Evolutionary conservation across 345 rosid genomes (phyloP), one percentile per base, ranked within the genome.

Genomic region (Euphorbia lathyris): DNA sequence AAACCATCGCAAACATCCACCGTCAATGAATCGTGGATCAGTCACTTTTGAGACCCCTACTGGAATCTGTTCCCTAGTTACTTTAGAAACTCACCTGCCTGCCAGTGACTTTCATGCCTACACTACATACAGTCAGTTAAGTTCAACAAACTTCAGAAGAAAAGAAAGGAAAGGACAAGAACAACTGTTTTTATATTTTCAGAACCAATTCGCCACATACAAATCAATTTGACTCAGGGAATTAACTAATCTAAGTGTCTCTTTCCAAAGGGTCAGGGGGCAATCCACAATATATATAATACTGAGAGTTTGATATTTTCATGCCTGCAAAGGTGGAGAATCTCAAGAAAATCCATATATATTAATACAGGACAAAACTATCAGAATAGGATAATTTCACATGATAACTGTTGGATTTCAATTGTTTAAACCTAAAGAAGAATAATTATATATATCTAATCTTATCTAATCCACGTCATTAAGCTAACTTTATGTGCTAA

Each of bases 391-490:
- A 64, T 32, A 64, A 63, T 63, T 63, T 64, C 67, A 64, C 36
- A 64, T 64, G 68, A 47, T 65, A 48, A 29, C 26, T 13, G 57
- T 65, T 65, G 26, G 42, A 65, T 47, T 27, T 38, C 29, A 29
- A 26, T 27, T 26, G 7, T 38, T 64, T 43, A 47, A 26, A 17
- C 38, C 0, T 13, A 64, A 42, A 64, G 55, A 13, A 16, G 13
- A 47, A 7, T 53, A 25, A 19, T 58, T 27, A 9, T 69, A 19
- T 9, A 42, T 0, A 26, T 57, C 53, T 40, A 68, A 5, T 17
- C 62, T 56, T 26, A 57, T 68, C 72, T 16, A 17, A 12, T 69
- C 65, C 65, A 69, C 56, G 72, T 69, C 45, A 45, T 34, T 42
- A 10, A 43, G 48, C 47, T 58, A 58, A n/a, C 16, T 25, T 58